Percentiles rank a stretch among this genome's conserved stretches.
Conservation (phyloP, 2,329 filamentous ascomycete species). For the Aspergillus arachidicola region DNA sequence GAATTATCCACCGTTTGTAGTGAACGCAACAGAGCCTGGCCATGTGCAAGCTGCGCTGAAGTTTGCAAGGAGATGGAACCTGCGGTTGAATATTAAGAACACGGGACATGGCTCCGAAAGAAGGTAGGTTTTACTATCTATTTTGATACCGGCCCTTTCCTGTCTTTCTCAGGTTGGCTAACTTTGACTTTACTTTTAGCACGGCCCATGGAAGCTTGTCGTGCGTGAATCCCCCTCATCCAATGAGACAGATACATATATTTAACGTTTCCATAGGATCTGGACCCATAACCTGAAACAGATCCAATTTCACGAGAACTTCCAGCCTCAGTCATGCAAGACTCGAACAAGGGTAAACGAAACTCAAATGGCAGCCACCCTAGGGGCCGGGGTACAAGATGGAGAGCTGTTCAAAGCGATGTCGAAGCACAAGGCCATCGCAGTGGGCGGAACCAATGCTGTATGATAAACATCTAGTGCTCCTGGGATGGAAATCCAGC, state of each 20-base stretch:
- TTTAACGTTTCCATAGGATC: conserved; percentile 32
- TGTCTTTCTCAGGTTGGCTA: not conserved
- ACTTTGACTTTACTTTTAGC: not conserved
- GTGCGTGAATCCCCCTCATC: conserved; percentile 11
- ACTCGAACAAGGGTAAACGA: not conserved
- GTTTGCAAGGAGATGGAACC: conserved; percentile 19
- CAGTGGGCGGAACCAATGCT: conserved; percentile 9
- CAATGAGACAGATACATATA: too few relatives aligned
- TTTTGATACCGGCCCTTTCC: too few relatives aligned
- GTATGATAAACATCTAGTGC: not conserved
- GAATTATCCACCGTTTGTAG: conserved; percentile 25
- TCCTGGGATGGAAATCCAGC: not conserved
- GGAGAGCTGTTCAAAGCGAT: conserved; percentile 8
- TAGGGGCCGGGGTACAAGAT: conserved; percentile 15
- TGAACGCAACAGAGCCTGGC: conserved; percentile 26
- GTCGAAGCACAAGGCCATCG: conserved; percentile 4
- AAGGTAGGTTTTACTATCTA: conserved; percentile 10
- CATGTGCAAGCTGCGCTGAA: conserved; percentile 30
- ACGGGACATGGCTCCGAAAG: conserved; percentile 54
- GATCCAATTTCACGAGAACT: conserved; percentile 29
- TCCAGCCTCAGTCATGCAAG: conserved; percentile 3
- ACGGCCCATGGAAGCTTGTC: not conserved
- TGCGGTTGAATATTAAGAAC: conserved; percentile 52
- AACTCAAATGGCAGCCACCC: conserved; percentile 2
- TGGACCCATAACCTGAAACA: conserved; percentile 48